Base-by-base conservation (phyloP, 139 green algal species). In the Dunaliella sp. region DNA sequence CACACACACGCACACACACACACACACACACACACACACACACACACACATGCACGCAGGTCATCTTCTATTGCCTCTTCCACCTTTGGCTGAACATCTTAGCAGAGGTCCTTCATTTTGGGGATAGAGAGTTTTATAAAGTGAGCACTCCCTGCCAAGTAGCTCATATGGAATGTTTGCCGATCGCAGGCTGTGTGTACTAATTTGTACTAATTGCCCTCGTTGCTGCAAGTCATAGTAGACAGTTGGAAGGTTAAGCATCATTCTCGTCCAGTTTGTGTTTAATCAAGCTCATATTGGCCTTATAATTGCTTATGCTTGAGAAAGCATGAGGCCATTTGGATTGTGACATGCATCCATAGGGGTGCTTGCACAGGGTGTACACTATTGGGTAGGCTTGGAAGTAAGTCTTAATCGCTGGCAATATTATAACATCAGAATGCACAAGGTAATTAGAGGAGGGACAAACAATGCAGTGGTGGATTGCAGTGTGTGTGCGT, bases 51-150 rank as follows among this genome's bases (percentile, higher is more conserved):
- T 78, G 22, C 73, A 31, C 77, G 38, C 74, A 82, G 83, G 73
- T 82, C 86, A 95, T 96, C 85, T 98, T 98, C 90, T 96, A 96
- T 87, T 87, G 90, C 34, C 88, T 98, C 32, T 98, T 98, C 90
- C 93, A 98, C 83, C 84, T 97, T 0, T 96, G 91, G 93, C 94
- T 98, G 48, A 99, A 98, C 91, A 92, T 99, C 32, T 36, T 97
- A 36, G 96, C 93, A 0, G 97, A 99, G 93, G 36, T 97, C 34
- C 93, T 94, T 36, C 38, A 86, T 35, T 99, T 99, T 87, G 97
- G 93, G 0, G 97, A 99, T 92, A 88, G 97, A 0, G 96, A 98
- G 88, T 99, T 99, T 86, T 99, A 98, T 91, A 95, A 96, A 91
- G 92, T 92, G 77, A 1, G 87, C 30, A 24, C 33, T 7, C 7